These are phyloP conservation scores for Ophiostoma australiae DNA, from an alignment of 2,329 filamentous ascomycete genomes.

Conservation along the genomic window DNA sequence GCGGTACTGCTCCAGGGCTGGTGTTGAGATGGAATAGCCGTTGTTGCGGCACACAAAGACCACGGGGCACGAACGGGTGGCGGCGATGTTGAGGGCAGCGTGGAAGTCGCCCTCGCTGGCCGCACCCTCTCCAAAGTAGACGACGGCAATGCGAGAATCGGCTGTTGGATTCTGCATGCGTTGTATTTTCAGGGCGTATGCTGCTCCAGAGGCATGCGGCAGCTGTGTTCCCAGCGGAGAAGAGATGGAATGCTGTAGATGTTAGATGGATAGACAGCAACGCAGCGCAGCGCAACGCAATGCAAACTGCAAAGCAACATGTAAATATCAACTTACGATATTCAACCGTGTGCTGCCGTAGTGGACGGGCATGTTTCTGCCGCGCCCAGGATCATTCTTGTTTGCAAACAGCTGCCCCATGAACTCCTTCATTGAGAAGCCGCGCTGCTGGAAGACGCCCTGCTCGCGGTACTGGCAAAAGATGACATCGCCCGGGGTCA, in stretches of 20 bases:
- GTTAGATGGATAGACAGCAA: too few relatives aligned
- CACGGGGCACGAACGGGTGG: conserved; percentile 68
- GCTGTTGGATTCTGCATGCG: conserved; percentile 58
- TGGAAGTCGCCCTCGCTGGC: conserved; percentile 81
- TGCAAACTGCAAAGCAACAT: neutral
- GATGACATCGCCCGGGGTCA: conserved; percentile 79
- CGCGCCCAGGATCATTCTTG: conserved; percentile 68
- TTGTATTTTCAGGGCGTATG: conserved; percentile 73
- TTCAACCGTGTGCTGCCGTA: conserved; percentile 82
- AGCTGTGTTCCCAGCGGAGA: conserved; percentile 75
- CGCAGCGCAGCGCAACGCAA: neutral
- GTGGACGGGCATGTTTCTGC: conserved; percentile 96
- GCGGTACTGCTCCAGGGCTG: conserved; percentile 74
- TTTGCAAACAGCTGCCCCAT: conserved; percentile 96
- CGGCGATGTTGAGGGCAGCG: conserved; percentile 74
- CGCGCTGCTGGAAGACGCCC: conserved; percentile 83
- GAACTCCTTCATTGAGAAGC: conserved; percentile 80
- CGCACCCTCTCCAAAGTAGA: conserved; percentile 78
- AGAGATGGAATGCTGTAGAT: conserved; percentile 63
- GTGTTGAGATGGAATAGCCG: conserved; percentile 74
- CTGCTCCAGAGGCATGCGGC: conserved; percentile 71
- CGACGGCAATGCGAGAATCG: conserved; percentile 59
- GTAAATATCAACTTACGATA: conserved; percentile 55
- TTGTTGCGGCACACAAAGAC: conserved; percentile 81
- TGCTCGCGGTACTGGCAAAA: conserved; percentile 95